phyloP scores from a whole-genome alignment of 352 stramenopile species.

The Pythium folliculosum region DNA sequence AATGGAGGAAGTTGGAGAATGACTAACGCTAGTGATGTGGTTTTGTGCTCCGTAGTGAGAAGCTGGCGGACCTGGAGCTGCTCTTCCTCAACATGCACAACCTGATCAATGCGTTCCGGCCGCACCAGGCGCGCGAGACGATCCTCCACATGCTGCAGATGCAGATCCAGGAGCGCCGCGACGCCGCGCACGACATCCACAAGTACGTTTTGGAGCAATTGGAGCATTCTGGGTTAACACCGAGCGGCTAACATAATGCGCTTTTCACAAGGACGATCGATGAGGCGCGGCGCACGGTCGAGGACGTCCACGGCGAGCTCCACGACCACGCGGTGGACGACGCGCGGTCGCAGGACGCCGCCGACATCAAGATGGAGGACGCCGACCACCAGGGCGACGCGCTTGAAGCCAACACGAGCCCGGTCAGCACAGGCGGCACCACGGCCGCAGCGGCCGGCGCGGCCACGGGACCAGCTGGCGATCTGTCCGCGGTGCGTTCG shows the following conservation, averaged over 20 bases:
- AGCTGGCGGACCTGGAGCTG: slow-evolving; percentile 83
- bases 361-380: slow-evolving; percentile 60
- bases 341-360: slow-evolving; percentile 23
- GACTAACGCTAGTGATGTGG: not conserved
- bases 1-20: no score
- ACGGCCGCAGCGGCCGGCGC: not conserved
- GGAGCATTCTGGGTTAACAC: no score
- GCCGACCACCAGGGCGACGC: slow-evolving; percentile 21
- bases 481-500: slow-evolving; percentile 44
- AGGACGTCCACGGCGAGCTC: slow-evolving; percentile 60
- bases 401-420: not conserved
- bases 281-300: slow-evolving; percentile 58
- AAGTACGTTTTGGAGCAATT: slow-evolving; percentile 23
- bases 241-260: no score
- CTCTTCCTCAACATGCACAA: slow-evolving; percentile 91
- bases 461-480: not conserved
- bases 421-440: not conserved
- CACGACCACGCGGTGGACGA: slow-evolving; percentile 55
- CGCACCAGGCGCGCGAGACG: slow-evolving; percentile 81
- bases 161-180: slow-evolving; percentile 74
- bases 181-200: slow-evolving; percentile 75
- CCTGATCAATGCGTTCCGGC: slow-evolving; percentile 86
- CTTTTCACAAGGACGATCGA: slow-evolving; percentile 46
- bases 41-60: slow-evolving; percentile 42
- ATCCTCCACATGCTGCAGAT: slow-evolving; percentile 83